Evolutionary conservation across 805 yeast species (phyloP).

Genomic region (Sugiyamaella americana): DNA sequence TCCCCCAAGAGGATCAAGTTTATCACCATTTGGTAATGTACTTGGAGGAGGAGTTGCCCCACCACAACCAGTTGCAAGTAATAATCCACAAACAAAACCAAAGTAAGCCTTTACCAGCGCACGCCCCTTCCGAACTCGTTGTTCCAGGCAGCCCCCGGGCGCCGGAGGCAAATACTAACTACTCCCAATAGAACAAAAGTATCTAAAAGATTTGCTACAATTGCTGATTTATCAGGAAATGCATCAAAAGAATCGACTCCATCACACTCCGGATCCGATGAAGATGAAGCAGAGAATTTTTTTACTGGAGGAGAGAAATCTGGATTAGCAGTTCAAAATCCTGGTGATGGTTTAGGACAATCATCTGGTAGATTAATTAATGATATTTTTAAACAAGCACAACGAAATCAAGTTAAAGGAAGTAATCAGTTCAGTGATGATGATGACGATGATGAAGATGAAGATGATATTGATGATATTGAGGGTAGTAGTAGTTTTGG

Average conservation of each 20-base stretch:
- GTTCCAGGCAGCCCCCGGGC: too few species aligned
- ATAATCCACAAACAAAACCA: too few species aligned
- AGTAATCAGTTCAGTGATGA: not conserved
- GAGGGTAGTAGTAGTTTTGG: not conserved
- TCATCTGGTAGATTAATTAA: slow-evolving; percentile 25
- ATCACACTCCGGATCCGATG: slow-evolving; percentile 25
- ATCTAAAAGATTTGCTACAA: slow-evolving; percentile 25
- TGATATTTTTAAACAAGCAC: slow-evolving; percentile 34
- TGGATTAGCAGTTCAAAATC: slow-evolving; percentile 71
- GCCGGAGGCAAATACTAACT: too few species aligned
- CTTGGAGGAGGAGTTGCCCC: too few species aligned
- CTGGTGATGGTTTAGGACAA: slow-evolving; percentile 34
- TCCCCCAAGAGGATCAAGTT: too few species aligned
- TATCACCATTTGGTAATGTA: too few species aligned
- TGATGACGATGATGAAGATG: slow-evolving; percentile 22
- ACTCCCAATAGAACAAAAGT: not conserved
- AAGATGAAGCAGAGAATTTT: slow-evolving; percentile 36
- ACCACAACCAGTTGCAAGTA: too few species aligned
- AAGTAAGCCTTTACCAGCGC: too few species aligned
- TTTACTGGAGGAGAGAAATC: slow-evolving; percentile 66
- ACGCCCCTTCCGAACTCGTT: too few species aligned
- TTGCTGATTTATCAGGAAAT: slow-evolving; percentile 26
- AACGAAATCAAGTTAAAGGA: slow-evolving; percentile 8
- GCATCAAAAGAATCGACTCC: slow-evolving; percentile 30
- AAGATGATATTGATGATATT: slow-evolving; percentile 4